phyloP scores from a whole-genome alignment of 805 yeast genomes.

The Pichia scutulata region DNA sequence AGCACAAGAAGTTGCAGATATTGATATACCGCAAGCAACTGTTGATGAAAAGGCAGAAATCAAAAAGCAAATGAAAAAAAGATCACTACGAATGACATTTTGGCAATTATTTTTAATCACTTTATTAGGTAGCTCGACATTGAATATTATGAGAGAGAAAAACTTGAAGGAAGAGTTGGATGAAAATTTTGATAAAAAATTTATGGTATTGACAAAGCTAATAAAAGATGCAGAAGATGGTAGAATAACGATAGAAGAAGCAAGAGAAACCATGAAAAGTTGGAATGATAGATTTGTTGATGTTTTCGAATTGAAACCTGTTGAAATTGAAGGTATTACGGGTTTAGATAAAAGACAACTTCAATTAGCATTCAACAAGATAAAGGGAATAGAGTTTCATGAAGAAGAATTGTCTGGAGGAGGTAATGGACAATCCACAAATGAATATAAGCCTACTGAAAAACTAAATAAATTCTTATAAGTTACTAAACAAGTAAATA shows the following conservation, averaged over 20 bases:
- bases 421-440: not conserved
- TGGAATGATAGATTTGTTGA: constrained; percentile 37
- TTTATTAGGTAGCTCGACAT: constrained; percentile 33
- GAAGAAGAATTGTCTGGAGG: not conserved
- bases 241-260: constrained; percentile 27
- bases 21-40: constrained; percentile 13
- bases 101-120: constrained; percentile 27
- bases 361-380: constrained; percentile 7
- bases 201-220: constrained; percentile 27
- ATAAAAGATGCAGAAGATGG: constrained; percentile 17
- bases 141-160: constrained; percentile 40
- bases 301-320: constrained; percentile 20
- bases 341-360: constrained; percentile 13
- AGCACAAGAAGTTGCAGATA: constrained; percentile 11
- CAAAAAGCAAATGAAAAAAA: constrained; percentile 18
- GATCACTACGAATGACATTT: constrained; percentile 27
- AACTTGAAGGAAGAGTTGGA: constrained; percentile 36
- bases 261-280: constrained; percentile 33
- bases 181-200: constrained; percentile 33
- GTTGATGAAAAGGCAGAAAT: constrained; percentile 17
- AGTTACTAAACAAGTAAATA: not conserved
- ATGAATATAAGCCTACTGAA: constrained; percentile 1
- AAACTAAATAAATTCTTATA: constrained; percentile 14
- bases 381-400: constrained; percentile 5
- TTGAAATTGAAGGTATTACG: constrained; percentile 14